phyloP scores from a whole-genome alignment of 805 yeast genomes.

The Sugiyamaella smithiae region DNA sequence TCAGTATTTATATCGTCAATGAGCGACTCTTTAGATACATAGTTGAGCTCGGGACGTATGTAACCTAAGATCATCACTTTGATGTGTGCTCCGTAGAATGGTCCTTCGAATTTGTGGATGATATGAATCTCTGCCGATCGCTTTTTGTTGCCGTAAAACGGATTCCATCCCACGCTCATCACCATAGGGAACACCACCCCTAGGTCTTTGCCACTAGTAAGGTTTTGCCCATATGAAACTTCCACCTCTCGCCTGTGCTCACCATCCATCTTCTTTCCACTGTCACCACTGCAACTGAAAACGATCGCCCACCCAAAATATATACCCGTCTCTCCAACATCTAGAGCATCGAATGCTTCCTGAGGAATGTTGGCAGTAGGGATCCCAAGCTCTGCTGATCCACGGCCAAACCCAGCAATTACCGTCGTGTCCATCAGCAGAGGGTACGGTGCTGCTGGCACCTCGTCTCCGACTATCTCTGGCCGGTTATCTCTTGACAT shows the following conservation, averaged over 20 bases:
- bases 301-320: slow-evolving; percentile 77
- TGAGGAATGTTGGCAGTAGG: slow-evolving; percentile 93
- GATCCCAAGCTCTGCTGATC: slow-evolving; percentile 87
- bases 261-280: slow-evolving; percentile 10
- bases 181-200: slow-evolving; percentile 74
- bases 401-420: slow-evolving; percentile 89
- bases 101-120: slow-evolving; percentile 61
- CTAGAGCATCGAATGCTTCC: slow-evolving; percentile 41
- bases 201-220: slow-evolving; percentile 41
- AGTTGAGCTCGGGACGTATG: slow-evolving; percentile 85
- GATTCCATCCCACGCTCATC: slow-evolving; percentile 95
- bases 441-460: slow-evolving; percentile 38
- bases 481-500: slow-evolving; percentile 26
- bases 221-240: slow-evolving; percentile 58
- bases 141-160: slow-evolving; percentile 74
- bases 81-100: slow-evolving; percentile 81
- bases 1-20: slow-evolving; percentile 81
- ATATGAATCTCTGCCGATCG: slow-evolving; percentile 85
- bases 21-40: slow-evolving; percentile 78
- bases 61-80: slow-evolving; percentile 76
- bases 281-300: slow-evolving; percentile 25
- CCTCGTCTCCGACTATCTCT: slow-evolving; percentile 32
- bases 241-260: slow-evolving; percentile 36
- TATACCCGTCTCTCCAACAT: slow-evolving; percentile 65
- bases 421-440: slow-evolving; percentile 39